Conservation (phyloP, 2,329 filamentous ascomycete genomes). For the Monosporascus cannonballus region DNA sequence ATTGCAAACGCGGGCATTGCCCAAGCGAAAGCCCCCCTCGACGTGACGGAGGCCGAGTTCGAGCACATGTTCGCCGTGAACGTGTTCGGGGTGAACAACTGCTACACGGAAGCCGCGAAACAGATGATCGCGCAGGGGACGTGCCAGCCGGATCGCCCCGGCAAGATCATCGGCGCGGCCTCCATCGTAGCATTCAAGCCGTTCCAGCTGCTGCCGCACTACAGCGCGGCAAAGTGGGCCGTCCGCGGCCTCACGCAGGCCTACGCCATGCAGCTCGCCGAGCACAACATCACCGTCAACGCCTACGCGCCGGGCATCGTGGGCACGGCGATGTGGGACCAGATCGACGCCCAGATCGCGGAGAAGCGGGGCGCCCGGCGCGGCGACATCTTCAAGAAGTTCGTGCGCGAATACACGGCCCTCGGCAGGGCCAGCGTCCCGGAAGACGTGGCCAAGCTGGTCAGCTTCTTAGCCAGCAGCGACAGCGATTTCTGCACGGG, state of each 20-base stretch:
- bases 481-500: slow-evolving; percentile 62
- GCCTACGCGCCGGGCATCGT: slow-evolving; percentile 64
- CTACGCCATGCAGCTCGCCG: slow-evolving; percentile 60
- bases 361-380: slow-evolving; percentile 43
- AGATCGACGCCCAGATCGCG: slow-evolving; percentile 56
- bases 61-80: slow-evolving; percentile 58
- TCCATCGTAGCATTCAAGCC: slow-evolving; percentile 56
- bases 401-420: slow-evolving; percentile 46
- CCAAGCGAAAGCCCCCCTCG: slow-evolving; percentile 49
- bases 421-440: slow-evolving; percentile 52
- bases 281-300: slow-evolving; percentile 60
- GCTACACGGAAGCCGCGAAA: slow-evolving; percentile 55
- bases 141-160: slow-evolving; percentile 24
- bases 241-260: slow-evolving; percentile 61
- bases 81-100: slow-evolving; percentile 59
- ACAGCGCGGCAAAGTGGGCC: slow-evolving; percentile 60
- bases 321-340: slow-evolving; percentile 62
- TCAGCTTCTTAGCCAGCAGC: slow-evolving; percentile 53
- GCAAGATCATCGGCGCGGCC: slow-evolving; percentile 46
- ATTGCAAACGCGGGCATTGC: slow-evolving; percentile 59
- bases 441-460: slow-evolving; percentile 56
- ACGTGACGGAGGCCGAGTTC: slow-evolving; percentile 51
- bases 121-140: slow-evolving; percentile 59
- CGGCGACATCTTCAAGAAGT: slow-evolving; percentile 50
- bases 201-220: slow-evolving; percentile 53